phyloP scores from a whole-genome alignment of 768 basidiomycete genomes.

The Cubamyces lactineus region DNA sequence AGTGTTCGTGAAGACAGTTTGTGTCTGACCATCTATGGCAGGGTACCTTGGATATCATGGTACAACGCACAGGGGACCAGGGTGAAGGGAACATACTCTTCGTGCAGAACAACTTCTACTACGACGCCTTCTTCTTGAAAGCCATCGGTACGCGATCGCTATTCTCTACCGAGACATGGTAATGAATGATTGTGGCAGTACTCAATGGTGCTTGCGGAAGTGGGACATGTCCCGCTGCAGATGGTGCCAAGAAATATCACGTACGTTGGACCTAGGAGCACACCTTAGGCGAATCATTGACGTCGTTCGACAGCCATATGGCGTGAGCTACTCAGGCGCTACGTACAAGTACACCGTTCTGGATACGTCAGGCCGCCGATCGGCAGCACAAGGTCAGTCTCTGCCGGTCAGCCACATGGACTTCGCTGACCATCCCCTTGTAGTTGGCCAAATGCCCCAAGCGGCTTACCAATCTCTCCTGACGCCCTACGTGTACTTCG shows the following conservation, averaged over 20 bases:
- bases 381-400: slow-evolving; percentile 81
- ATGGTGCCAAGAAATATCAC: slow-evolving; percentile 68
- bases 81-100: slow-evolving; percentile 70
- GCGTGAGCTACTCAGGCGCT: slow-evolving; percentile 92
- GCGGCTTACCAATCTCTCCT: slow-evolving; percentile 89
- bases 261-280: slow-evolving; percentile 42
- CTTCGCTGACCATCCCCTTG: slow-evolving; percentile 11
- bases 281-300: no score
- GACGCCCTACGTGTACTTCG: slow-evolving; percentile 94
- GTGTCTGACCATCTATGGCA: slow-evolving; percentile 35
- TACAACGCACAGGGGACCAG: slow-evolving; percentile 78
- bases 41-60: slow-evolving; percentile 91
- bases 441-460: slow-evolving; percentile 92
- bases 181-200: slow-evolving; percentile 48
- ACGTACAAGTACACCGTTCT: slow-evolving; percentile 97
- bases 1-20: neutral
- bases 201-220: slow-evolving; percentile 92
- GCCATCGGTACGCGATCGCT: slow-evolving; percentile 70
- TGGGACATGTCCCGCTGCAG: slow-evolving; percentile 69
- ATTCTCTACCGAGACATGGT: neutral
- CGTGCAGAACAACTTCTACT: slow-evolving; percentile 96
- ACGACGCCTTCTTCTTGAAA: slow-evolving; percentile 98
- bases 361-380: slow-evolving; percentile 84
- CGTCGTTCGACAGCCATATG: slow-evolving; percentile 67
- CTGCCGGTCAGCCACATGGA: neutral